phyloP scores from a whole-genome alignment of 2,329 filamentous ascomycete species.

The Cyphellophora europaea region DNA sequence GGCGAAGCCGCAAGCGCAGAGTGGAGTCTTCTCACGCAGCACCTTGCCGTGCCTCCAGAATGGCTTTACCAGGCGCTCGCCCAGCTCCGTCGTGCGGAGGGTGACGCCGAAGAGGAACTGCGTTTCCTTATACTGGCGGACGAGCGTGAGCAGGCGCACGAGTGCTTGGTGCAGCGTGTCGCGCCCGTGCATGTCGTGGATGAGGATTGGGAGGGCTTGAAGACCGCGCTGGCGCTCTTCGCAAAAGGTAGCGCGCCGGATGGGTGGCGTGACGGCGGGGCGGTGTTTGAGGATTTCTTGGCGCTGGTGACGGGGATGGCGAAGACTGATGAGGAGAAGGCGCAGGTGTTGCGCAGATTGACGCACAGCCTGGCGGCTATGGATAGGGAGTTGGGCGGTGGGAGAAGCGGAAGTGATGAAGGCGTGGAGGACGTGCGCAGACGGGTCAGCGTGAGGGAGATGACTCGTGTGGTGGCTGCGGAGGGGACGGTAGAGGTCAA shows the following conservation, averaged over 20 bases:
- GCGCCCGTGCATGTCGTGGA: slow-evolving; percentile 76
- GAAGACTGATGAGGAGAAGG: slow-evolving; percentile 33
- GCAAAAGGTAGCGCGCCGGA: slow-evolving; percentile 52
- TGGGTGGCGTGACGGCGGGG: slow-evolving; percentile 69
- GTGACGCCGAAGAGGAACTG: slow-evolving; percentile 60
- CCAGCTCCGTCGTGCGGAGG: slow-evolving; percentile 63
- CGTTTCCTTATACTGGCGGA: slow-evolving; percentile 70
- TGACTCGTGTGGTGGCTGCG: slow-evolving; percentile 63
- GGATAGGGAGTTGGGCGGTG: no score
- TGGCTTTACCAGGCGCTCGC: slow-evolving; percentile 90
- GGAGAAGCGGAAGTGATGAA: slow-evolving; percentile 44
- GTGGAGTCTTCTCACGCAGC: slow-evolving; percentile 52
- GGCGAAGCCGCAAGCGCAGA: neutral
- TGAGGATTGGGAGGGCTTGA: slow-evolving; percentile 64
- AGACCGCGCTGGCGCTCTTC: slow-evolving; percentile 59
- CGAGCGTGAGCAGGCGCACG: slow-evolving; percentile 72
- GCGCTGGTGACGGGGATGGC: no score
- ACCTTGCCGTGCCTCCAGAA: slow-evolving; percentile 59
- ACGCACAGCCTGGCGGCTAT: no score
- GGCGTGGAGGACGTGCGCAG: slow-evolving; percentile 46
- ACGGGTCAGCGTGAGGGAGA: slow-evolving; percentile 70
- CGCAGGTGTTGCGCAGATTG: slow-evolving; percentile 36
- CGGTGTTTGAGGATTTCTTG: slow-evolving; percentile 28
- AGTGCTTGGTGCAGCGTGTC: slow-evolving; percentile 69
- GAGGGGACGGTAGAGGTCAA: slow-evolving; percentile 3